Evolutionary conservation across 192 early-diverging fungal genomes (phyloP), one percentile per base, ranked within the genome.

Genomic region (Entrophospora sp.): DNA sequence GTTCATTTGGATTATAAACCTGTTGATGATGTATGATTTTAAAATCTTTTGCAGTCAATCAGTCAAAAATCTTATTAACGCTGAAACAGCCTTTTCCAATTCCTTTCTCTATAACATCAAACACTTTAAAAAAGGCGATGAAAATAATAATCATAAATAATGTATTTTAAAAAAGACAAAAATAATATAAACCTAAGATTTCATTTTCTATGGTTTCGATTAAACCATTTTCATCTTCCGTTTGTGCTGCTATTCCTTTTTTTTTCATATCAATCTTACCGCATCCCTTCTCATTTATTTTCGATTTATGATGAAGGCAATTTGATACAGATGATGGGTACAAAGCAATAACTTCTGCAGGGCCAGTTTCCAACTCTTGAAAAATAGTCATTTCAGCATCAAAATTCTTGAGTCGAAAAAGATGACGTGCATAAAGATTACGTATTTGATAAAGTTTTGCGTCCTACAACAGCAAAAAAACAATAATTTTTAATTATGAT

Each of bases 61-160:
- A 6, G 91, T 91, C 53, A 97, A 74, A 70, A 95, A 97, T 30
- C 90, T 84, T 76, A 94, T 88, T 38, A 97, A 69, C 22, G 84
- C 80, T 3, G 75, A 81, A 3, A 84, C 75, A 2, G 83, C 83
- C 2, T 84, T 73, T 37, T 77, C 70, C 0, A 92, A 68, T 18
- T 84, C 76, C n/a, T 81, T 77, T 7, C 76, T 77, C 56, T 87
- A 83, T 84, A 36, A 67, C 3, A 57, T 37, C 13, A 55, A 42
- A 14, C 20, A 22, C 22, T 35, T 8, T 25, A 61, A 55, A 43
- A n/a, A 52, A 48, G n/a, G n/a, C n/a, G n/a, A n/a, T 36, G 51
- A 66, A 56, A 35, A n/a, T 34, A 14, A 34, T 13, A 7, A 27
- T 27, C 28, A 4, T 24, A 30, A 43, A 25, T 30, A 20, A 13